Conservation (phyloP, 2,329 filamentous ascomycete species). For the Metarhizium guizhouense region DNA sequence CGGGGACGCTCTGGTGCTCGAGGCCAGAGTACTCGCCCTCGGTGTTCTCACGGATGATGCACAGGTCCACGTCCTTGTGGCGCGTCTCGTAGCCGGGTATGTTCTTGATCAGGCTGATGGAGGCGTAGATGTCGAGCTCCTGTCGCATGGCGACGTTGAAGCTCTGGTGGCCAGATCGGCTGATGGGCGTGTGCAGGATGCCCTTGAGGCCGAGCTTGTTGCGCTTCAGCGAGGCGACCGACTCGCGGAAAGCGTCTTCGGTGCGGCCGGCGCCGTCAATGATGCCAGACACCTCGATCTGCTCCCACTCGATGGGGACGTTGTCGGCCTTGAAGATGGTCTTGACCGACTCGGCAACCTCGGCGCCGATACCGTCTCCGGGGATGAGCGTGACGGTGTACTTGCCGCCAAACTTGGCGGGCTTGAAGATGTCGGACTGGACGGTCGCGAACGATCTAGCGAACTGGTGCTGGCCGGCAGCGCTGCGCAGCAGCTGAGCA, state of each 20-base stretch:
- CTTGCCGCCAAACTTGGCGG: conserved; percentile 97
- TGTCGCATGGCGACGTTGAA: conserved; percentile 99
- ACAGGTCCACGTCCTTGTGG: conserved; percentile 94
- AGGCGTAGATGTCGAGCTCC: conserved; percentile 99
- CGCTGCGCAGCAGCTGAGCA: conserved; percentile 42
- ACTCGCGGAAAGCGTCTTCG: conserved; percentile 92
- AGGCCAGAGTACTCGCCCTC: conserved; percentile 99
- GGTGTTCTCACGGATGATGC: conserved; percentile 99
- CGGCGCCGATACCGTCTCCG: conserved; percentile 96
- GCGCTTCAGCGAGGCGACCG: conserved; percentile 87
- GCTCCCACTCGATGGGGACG: conserved; percentile 97
- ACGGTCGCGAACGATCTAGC: conserved; percentile 66
- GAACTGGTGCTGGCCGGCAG: conserved; percentile 34
- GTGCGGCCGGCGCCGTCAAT: conserved; percentile 72
- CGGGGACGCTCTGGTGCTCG: conserved; percentile 93
- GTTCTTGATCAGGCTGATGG: conserved; percentile 97
- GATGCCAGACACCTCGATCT: conserved; percentile 90
- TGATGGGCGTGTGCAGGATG: conserved; percentile 95
- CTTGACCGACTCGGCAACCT: conserved; percentile 97
- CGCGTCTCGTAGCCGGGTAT: conserved; percentile 97
- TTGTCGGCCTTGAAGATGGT: conserved; percentile 99
- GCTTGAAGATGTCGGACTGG: conserved; percentile 95
- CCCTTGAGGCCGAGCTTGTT: conserved; percentile 99
- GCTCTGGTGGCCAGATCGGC: conserved; percentile 92
- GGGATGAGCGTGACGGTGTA: conserved; percentile 98